phyloP scores from a whole-genome alignment of 345 rosid species.

The Firmiana major region DNA sequence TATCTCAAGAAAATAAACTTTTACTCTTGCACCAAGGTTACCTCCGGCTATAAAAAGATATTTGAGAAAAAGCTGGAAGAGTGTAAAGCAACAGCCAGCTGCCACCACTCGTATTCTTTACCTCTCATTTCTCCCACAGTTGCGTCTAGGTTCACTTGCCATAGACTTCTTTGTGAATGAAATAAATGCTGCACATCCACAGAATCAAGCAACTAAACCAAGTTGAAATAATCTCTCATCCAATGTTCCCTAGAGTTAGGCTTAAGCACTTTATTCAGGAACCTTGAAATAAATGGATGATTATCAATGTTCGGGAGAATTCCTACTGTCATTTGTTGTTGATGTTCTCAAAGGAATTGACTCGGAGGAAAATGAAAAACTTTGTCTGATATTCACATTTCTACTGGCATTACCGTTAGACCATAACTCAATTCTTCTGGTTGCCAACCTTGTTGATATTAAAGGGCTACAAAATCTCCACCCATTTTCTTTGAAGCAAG shows the following conservation, averaged over 20 bases:
- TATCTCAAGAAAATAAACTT: too few species aligned
- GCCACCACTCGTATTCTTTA: too few species aligned
- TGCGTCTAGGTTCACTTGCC: conserved; percentile 11
- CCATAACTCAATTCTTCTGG: neutral
- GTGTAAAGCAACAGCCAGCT: neutral
- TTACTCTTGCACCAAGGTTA: too few species aligned
- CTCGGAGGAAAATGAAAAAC: too few species aligned
- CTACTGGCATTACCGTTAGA: conserved; percentile 14
- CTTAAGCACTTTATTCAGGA: neutral
- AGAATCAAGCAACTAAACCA: neutral
- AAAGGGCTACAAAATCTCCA: too few species aligned
- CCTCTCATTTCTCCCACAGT: neutral
- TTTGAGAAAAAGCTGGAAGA: neutral
- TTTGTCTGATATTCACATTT: too few species aligned
- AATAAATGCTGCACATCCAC: neutral
- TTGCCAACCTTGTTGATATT: too few species aligned
- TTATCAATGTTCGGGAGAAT: neutral
- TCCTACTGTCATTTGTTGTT: neutral
- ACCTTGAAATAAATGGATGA: too few species aligned
- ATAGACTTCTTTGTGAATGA: neutral
- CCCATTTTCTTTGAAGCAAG: too few species aligned
- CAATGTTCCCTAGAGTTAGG: neutral
- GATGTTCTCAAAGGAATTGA: neutral
- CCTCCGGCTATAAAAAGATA: too few species aligned
- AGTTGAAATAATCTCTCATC: neutral